Evolutionary conservation across 805 yeast genomes (phyloP), one percentile per base, ranked within the genome.

Genomic region (Schwanniomyces yamadae): DNA sequence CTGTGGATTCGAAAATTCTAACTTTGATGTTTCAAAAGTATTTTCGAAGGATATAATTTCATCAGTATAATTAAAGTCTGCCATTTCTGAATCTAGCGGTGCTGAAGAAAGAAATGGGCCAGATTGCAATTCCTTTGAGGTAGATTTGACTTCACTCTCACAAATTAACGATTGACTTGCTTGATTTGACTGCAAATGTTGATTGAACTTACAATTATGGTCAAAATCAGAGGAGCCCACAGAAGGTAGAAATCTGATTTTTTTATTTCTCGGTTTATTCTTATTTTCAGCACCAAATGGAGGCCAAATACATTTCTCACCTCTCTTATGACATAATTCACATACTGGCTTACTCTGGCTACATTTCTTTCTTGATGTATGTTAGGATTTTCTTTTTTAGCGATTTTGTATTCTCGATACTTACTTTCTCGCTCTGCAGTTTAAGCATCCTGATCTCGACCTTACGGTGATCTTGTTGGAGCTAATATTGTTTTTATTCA

Each of bases 291-390:
- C 13, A 10, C 40, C 40, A 4, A 30, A 12, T 9, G 13, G 16
- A 10, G 35, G 37, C 44, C 44, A 43, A 11, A 13, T 23, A 26
- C 49, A 42, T 13, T 14, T 28, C n/a, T 17, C 23, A 12, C 27
- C 24, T 23, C 34, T 11, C 20, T 31, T 29, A 4, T 24, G 12
- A 27, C 49, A 45, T 8, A 36, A 22, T 13, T 41, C 40, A 32
- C 49, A 45, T 5, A 22, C 23, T 3, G 49, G 49, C 21, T 40
- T 39, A 13, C 11, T 23, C 24, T 45, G 42, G 35, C 37, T 44
- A 34, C 49, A 45, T 28, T 42, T 45, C 34, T 45, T 45, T 16
- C 42, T 37, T 6, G 18, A 23, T n/a, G 9, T 17, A 15, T 15
- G 31, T 40, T 19, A 22, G 22, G 11, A 20, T 8, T 18, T 5